Evolutionary conservation across 305 asterid genomes (phyloP), one percentile per base, ranked within the genome.

Genomic region (Fraxinus albicans): DNA sequence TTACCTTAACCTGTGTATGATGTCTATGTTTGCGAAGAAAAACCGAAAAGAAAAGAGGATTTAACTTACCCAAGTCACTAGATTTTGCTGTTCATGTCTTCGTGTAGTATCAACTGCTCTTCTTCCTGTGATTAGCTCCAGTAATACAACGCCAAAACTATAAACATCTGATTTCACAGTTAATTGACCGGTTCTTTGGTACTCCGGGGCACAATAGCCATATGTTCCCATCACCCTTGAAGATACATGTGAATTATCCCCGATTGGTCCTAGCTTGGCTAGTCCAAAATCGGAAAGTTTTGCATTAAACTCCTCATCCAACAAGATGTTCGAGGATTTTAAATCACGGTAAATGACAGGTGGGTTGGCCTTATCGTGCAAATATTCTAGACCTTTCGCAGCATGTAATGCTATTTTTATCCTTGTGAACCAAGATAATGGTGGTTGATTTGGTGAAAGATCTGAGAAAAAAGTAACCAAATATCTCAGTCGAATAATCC

Each of bases 201-300:
- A 88, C 25, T 88, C 90, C 2, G 90, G 90, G 2, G 89, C 90
- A 79, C 90, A 88, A 67, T 88, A 88, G n/a, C 90, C 90, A 23
- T 88, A 86, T 3, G 90, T 88, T 70, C 90, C 90, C 90, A 88
- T 88, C 53, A 88, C 87, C 73, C 90, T 84, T 8, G 90, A 79
- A 13, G 90, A 86, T 8, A 88, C 89, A 58, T 86, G 90, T 0
- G 80, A 55, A 33, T 82, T 84, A 42, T 88, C 89, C 8, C 89
- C 90, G 1, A 82, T 53, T 4, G 89, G 89, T 17, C 89, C 89
- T 1, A 88, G 83, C 82, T 88, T 88, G 27, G 91, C 91, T 40
- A 88, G 77, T 9, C 91, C 91, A 31, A 86, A 88, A 34, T 88
- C 91, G 0, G 91, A 88, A 17, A 88, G 83, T 72, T 88, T 88